Evolutionary conservation across 192 early-diverging fungal species (phyloP), one percentile per base, ranked within the genome.

Genomic region (Podila clonocystis): DNA sequence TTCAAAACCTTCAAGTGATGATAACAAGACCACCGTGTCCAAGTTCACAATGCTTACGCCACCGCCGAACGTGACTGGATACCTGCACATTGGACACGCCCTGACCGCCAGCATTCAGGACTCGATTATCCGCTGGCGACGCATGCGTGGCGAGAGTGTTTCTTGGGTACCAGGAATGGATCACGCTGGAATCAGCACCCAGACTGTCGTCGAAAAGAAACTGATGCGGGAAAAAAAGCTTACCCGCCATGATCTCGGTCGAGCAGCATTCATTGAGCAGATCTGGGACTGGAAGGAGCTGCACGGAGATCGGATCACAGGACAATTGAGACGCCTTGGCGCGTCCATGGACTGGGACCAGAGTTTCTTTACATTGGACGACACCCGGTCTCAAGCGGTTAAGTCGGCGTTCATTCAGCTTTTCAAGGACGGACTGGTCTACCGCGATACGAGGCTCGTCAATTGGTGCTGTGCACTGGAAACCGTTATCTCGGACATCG

Each of bases 181-280:
- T 73, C 97, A 99, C 75, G 97, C 97, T 30, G 97, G 97, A 30
- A 99, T 99, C 68, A 95, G 97, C 34, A 97, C 95, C 17, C 97
- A 99, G 75, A 89, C 96, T 0, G 97, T 99, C 1, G 96, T 99
- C 9, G 97, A 99, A 74, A 95, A 94, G 85, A 90, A 94, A 65
- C 83, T 99, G 58, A 91, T 91, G 89, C 85, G 87, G 50, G 91
- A 94, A 68, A 79, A 83, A 24, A 83, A 87, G 52, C 48, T 90
- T 33, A 93, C 94, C 0, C 85, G 96, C 20, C 96, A 98, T 71
- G 93, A 95, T 72, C 77, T 99, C 31, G 96, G 96, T 1, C 90
- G 97, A 33, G 91, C 95, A 17, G 86, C 75, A 3, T 99, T 99
- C 76, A 63, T 96, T 8, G 84, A 93, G 11, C 87, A 95, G 82